phyloP scores from a whole-genome alignment of 2,329 filamentous ascomycete species.

The Fusarium multiceps region DNA sequence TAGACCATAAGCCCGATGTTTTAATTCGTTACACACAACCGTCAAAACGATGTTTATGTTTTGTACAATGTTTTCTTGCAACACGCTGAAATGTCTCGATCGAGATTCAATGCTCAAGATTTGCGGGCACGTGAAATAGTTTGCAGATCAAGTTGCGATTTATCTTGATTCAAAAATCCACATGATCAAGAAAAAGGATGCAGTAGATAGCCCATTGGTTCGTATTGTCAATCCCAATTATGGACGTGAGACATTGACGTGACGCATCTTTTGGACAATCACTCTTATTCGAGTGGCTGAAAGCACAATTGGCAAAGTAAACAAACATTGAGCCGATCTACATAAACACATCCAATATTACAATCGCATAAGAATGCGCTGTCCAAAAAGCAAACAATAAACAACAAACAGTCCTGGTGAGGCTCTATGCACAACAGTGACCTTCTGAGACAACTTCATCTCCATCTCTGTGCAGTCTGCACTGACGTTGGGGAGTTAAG shows the following conservation, averaged over 20 bases:
- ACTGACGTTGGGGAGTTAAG: not conserved
- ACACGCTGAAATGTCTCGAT: not conserved
- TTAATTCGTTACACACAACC: not conserved
- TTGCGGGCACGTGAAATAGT: not conserved
- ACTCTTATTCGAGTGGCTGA: not conserved
- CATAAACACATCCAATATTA: not conserved
- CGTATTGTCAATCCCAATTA: not conserved
- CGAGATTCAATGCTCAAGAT: not conserved
- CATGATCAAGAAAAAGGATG: not conserved
- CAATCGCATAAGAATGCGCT: not conserved
- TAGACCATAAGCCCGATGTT: constrained; percentile 30
- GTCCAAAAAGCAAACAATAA: not conserved
- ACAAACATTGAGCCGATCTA: not conserved
- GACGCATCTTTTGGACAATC: too few species aligned
- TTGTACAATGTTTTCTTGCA: rapidly evolving
- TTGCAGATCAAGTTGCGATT: not conserved
- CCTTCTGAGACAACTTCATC: not conserved
- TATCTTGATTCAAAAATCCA: not conserved
- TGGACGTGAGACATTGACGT: not conserved
- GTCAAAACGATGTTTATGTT: rapidly evolving
- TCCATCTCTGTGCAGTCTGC: not conserved
- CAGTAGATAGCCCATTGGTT: not conserved
- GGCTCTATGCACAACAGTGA: not conserved
- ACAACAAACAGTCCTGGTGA: not conserved
- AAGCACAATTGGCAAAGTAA: not conserved